phyloP scores from a whole-genome alignment of 352 stramenopile genomes.

The Globisporangium viniferum region DNA sequence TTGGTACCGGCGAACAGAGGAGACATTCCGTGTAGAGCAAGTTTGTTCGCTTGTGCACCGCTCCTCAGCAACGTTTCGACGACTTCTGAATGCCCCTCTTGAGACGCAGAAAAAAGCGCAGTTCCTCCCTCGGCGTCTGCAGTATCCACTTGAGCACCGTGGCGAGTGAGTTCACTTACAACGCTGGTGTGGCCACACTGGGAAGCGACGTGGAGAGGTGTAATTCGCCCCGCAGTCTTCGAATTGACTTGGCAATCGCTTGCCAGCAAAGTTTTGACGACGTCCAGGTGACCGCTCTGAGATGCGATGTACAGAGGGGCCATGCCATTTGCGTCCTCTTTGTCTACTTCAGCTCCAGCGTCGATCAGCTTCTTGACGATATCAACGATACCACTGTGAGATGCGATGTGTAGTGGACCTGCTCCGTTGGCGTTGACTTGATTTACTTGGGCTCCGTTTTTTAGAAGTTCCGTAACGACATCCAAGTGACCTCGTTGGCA shows the following conservation, averaged over 20 bases:
- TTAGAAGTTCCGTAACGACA: not conserved
- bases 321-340: not conserved
- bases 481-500: not conserved
- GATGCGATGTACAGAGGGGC: slow-evolving; percentile 8
- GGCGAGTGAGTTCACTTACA: slow-evolving; percentile 1
- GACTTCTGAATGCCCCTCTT: not conserved
- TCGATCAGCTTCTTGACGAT: slow-evolving; percentile 2
- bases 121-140: slow-evolving; percentile 1
- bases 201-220: slow-evolving; percentile 5
- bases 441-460: not conserved
- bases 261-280: not conserved
- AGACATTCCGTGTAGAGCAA: not conserved
- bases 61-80: not conserved
- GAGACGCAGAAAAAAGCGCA: not conserved
- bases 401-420: slow-evolving; percentile 10
- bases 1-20: not conserved
- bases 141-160: slow-evolving; percentile 1
- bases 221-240: not conserved
- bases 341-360: not conserved
- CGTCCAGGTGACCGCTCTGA: slow-evolving; percentile 5
- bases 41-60: not conserved
- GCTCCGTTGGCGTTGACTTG: not conserved
- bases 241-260: not conserved
- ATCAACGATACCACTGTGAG: not conserved
- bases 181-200: slow-evolving; percentile 3